phyloP scores from a whole-genome alignment of 2,329 filamentous ascomycete species.

The Microcyclosporella mali region DNA sequence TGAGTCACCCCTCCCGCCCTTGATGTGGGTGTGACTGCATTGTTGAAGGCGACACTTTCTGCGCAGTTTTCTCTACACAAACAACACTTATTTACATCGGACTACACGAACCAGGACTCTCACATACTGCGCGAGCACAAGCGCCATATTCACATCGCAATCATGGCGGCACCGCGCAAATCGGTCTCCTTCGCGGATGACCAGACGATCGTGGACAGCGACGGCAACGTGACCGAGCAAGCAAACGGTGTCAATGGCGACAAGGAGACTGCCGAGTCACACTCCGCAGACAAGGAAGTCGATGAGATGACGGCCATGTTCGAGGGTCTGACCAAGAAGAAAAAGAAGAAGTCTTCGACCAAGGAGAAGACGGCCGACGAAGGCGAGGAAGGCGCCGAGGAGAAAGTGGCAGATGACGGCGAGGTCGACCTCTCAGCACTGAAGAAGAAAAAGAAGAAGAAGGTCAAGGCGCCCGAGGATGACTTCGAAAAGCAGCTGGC shows the following conservation, averaged over 20 bases:
- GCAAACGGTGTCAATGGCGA: constrained; percentile 61
- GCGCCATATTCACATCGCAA: constrained; percentile 32
- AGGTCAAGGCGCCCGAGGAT: constrained; percentile 53
- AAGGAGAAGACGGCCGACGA: constrained; percentile 35
- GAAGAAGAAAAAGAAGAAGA: constrained; percentile 85
- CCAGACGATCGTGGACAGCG: constrained; percentile 77
- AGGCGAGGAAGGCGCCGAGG: constrained; percentile 34
- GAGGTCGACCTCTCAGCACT: constrained; percentile 61
- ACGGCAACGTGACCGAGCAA: constrained; percentile 71
- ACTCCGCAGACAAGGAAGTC: constrained; percentile 44
- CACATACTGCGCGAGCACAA: neutral
- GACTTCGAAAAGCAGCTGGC: constrained; percentile 65
- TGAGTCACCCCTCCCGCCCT: too few relatives aligned
- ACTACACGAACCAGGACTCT: neutral
- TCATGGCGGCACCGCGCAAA: constrained; percentile 69
- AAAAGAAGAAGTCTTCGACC: constrained; percentile 60
- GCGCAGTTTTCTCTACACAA: too few relatives aligned
- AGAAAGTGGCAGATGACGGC: constrained; percentile 49
- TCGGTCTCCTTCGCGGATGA: constrained; percentile 91
- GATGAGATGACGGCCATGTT: constrained; percentile 35
- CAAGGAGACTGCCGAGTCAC: constrained; percentile 73
- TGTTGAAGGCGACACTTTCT: too few relatives aligned
- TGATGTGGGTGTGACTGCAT: too few relatives aligned
- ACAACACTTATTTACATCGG: too few relatives aligned
- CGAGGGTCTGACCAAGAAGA: constrained; percentile 48